Percentiles rank a stretch among this genome's conserved stretches.
These are phyloP conservation scores for Moesziomyces parantarcticus DNA, from an alignment of 1,284 basidiomycete genomes.

Conservation along the genomic window DNA sequence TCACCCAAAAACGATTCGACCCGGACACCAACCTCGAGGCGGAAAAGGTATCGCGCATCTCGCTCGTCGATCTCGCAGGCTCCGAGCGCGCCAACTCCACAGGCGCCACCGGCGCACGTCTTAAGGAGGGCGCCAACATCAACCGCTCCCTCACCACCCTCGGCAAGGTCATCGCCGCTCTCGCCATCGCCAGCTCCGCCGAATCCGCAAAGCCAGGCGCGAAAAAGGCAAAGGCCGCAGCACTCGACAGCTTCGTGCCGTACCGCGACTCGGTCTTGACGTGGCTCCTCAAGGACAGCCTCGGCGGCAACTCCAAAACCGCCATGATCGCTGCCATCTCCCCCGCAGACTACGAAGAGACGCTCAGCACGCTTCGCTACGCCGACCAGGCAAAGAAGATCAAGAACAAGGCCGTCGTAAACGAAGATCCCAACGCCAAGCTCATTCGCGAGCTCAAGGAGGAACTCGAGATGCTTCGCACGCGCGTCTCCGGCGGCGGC, in stretches of 20 bases:
- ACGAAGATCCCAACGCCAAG: conserved; percentile 99
- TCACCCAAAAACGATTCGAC: conserved; percentile 58
- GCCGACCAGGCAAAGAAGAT: conserved; percentile 98
- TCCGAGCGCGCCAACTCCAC: conserved; percentile 67
- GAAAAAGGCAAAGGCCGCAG: conserved; percentile 48
- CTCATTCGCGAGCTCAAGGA: conserved; percentile 98
- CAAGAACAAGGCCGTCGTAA: conserved; percentile 98
- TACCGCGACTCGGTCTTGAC: conserved; percentile 64
- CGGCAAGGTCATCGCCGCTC: conserved; percentile 62
- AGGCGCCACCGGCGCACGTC: conserved; percentile 64
- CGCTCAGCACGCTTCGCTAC: conserved; percentile 91
- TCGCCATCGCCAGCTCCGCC: conserved; percentile 52
- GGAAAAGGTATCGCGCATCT: conserved; percentile 64
- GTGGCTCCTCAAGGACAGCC: conserved; percentile 69
- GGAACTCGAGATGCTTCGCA: conserved; percentile 78
- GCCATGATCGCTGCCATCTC: conserved; percentile 90
- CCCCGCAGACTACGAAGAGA: conserved; percentile 97
- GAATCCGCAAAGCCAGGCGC: conserved; percentile 38
- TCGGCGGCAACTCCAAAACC: conserved; percentile 68
- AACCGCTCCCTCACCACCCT: conserved; percentile 58
- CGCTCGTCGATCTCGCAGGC: conserved; percentile 63
- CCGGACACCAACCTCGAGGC: conserved; percentile 56
- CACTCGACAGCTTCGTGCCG: conserved; percentile 60
- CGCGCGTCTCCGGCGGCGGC: conserved; percentile 52
- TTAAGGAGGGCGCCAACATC: conserved; percentile 68